Percentiles rank a stretch among this genome's conserved stretches.
Evolutionary conservation across 2,329 filamentous ascomycete genomes (phyloP).

Genomic region (Oidium heveae): DNA sequence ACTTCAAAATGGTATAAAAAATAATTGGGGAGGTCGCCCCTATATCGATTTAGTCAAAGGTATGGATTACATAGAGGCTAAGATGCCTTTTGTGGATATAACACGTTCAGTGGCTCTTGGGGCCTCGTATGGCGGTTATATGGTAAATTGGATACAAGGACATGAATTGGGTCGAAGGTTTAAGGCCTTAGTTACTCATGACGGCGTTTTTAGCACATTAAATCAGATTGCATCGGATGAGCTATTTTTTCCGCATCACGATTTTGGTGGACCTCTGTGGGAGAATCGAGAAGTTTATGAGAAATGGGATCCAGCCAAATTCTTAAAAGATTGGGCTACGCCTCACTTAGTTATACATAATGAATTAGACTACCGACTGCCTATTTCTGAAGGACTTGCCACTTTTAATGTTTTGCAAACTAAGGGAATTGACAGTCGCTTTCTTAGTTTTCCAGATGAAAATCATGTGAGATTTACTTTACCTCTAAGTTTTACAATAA

Average conservation of each 20-base stretch:
- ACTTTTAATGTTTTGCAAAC: constrained; percentile 40
- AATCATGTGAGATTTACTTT: constrained; percentile 23
- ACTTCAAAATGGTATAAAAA: constrained; percentile 49
- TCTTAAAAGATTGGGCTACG: constrained; percentile 30
- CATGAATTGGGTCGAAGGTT: constrained; percentile 61
- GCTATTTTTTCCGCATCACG: constrained; percentile 44
- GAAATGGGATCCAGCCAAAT: constrained; percentile 40
- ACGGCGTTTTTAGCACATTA: constrained; percentile 55
- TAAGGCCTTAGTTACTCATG: constrained; percentile 70
- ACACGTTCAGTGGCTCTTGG: constrained; percentile 45
- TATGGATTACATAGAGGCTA: constrained; percentile 45
- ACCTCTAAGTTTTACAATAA: neutral
- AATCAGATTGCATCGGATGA: constrained; percentile 40
- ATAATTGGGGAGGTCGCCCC: constrained; percentile 64
- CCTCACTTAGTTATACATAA: constrained; percentile 80
- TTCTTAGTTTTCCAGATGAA: constrained; percentile 43
- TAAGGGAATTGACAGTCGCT: constrained; percentile 32
- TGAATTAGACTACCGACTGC: constrained; percentile 69
- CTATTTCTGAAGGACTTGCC: constrained; percentile 51
- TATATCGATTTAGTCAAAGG: constrained; percentile 62
- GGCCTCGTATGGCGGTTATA: constrained; percentile 50
- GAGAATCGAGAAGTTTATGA: constrained; percentile 37
- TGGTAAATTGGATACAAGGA: constrained; percentile 84
- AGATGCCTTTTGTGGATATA: constrained; percentile 44
- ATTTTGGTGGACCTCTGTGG: constrained; percentile 29